Conservation (phyloP, 306 rosid genomes). For the Gleditsia sinensis region DNA sequence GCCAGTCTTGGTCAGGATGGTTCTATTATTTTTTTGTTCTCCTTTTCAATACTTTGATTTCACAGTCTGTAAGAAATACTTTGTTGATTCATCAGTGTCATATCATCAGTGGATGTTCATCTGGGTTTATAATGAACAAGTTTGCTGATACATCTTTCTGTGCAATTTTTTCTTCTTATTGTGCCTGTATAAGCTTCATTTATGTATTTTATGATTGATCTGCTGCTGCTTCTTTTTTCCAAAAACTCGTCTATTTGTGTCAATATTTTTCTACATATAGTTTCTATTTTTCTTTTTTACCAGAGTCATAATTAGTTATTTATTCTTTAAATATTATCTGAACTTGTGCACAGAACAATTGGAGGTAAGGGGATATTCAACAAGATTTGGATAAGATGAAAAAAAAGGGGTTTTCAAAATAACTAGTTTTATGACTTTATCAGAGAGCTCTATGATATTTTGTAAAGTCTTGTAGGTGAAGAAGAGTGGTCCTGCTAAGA, state of each 20-base stretch:
- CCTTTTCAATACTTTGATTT: slow-evolving; percentile 39
- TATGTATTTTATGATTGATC: slow-evolving; percentile 5
- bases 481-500: no score
- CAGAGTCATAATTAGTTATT: neutral
- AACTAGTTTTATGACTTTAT: neutral
- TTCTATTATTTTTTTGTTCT: slow-evolving; percentile 31
- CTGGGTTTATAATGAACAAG: slow-evolving; percentile 29
- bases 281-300: neutral
- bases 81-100: slow-evolving; percentile 47
- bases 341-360: neutral
- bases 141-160: slow-evolving; percentile 29
- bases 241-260: no score
- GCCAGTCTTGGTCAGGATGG: slow-evolving; percentile 40
- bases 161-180: slow-evolving; percentile 2
- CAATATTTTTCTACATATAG: neutral
- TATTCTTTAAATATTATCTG: neutral
- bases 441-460: neutral
- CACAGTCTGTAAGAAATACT: slow-evolving; percentile 49
- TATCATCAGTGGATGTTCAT: slow-evolving; percentile 46
- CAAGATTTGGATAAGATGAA: neutral
- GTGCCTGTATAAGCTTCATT: neutral
- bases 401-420: neutral
- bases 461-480: no score
- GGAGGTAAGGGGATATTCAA: neutral
- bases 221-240: neutral